These are phyloP conservation scores for Chaetomiaceae sp. DNA, from an alignment of 2,329 filamentous ascomycete genomes.

Conservation along the genomic window DNA sequence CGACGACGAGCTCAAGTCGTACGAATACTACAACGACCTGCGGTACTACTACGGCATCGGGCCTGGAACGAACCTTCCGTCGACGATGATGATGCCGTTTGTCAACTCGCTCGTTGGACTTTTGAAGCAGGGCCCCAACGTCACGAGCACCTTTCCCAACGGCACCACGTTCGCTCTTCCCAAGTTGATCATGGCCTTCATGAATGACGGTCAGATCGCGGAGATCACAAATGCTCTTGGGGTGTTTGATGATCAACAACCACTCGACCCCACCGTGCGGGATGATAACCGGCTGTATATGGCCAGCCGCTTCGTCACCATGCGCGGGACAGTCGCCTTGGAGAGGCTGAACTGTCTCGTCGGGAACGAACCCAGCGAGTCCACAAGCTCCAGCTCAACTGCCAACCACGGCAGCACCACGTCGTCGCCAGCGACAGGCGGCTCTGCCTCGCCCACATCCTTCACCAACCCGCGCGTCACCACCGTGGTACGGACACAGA, in stretches of 20 bases:
- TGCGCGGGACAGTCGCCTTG: constrained; percentile 60
- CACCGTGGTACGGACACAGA: not conserved
- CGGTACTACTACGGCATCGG: constrained; percentile 63
- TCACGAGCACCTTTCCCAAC: constrained; percentile 23
- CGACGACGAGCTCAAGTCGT: constrained; percentile 54
- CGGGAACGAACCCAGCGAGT: not conserved
- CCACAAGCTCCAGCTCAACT: constrained; percentile 7
- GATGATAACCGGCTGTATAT: constrained; percentile 45
- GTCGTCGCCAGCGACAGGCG: constrained; percentile 20
- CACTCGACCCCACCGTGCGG: constrained; percentile 42
- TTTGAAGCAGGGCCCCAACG: constrained; percentile 29
- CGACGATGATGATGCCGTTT: constrained; percentile 56
- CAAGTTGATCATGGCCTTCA: constrained; percentile 53
- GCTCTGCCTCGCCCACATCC: not conserved
- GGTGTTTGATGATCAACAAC: constrained; percentile 51
- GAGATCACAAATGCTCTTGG: constrained; percentile 55
- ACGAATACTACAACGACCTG: constrained; percentile 63
- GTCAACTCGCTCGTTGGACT: constrained; percentile 47
- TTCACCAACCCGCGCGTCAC: not conserved
- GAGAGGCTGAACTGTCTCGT: constrained; percentile 52
- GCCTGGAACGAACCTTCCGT: constrained; percentile 47
- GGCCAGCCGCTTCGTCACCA: constrained; percentile 50
- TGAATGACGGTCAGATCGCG: constrained; percentile 61
- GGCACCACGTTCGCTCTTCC: constrained; percentile 45
- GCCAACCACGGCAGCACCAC: constrained; percentile 8